Evolutionary conservation across 306 rosid species (phyloP).

Genomic region (Pterocarpus santalinus): DNA sequence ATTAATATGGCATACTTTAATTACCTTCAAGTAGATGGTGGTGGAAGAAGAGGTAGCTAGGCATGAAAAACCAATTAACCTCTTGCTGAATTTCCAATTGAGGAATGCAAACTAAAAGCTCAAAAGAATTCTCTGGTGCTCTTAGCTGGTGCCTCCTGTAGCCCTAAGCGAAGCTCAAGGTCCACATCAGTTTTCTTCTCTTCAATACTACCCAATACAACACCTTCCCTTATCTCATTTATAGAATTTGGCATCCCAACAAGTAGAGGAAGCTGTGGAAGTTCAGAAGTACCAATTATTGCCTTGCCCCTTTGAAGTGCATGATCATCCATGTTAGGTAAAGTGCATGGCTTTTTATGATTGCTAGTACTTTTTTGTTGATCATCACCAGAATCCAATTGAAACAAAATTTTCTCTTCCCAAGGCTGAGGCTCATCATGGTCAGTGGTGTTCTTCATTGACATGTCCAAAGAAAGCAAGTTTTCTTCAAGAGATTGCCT

Average conservation of each 20-base stretch:
- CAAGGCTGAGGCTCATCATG: not conserved
- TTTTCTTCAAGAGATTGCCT: constrained; percentile 67
- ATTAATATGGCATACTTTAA: not conserved
- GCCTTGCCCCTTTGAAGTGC: constrained; percentile 34
- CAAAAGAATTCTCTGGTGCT: constrained; percentile 62
- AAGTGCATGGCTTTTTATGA: constrained; percentile 18
- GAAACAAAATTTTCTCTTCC: constrained; percentile 20
- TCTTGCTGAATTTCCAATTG: constrained; percentile 31
- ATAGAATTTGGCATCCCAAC: constrained; percentile 13
- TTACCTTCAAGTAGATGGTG: constrained; percentile 25
- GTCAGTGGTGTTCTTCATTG: constrained; percentile 28
- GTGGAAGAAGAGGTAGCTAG: constrained; percentile 37
- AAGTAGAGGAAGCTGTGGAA: constrained; percentile 52
- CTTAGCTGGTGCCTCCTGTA: constrained; percentile 41
- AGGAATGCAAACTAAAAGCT: not conserved
- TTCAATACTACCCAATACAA: not conserved
- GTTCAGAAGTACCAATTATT: constrained; percentile 17
- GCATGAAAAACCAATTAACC: constrained; percentile 43
- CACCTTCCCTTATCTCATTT: not conserved
- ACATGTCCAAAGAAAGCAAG: constrained; percentile 49
- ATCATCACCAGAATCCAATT: not conserved
- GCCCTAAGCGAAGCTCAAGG: constrained; percentile 73
- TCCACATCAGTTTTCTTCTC: constrained; percentile 55
- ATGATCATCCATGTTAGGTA: constrained; percentile 20
- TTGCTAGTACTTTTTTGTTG: not conserved